Evolutionary conservation across 1,284 basidiomycete species (phyloP).

Genomic region (Ceratobasidium sp.): DNA sequence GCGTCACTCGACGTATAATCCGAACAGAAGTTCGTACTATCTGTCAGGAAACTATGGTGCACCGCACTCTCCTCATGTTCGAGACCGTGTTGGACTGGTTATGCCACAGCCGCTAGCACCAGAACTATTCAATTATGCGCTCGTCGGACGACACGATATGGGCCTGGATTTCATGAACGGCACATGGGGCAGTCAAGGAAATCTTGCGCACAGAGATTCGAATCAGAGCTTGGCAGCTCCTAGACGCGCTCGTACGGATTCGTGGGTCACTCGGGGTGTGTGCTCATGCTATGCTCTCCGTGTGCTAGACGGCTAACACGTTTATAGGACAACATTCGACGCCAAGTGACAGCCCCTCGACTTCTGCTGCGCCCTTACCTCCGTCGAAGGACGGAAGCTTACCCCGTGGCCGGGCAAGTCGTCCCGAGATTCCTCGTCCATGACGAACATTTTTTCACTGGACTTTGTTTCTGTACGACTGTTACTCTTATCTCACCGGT

Average conservation of each 20-base stretch:
- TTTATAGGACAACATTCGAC: neutral
- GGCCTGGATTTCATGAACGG: slow-evolving; percentile 17
- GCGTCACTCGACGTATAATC: slow-evolving; percentile 1
- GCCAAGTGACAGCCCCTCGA: slow-evolving; percentile 1
- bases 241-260: slow-evolving; percentile 22
- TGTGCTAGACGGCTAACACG: neutral
- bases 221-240: slow-evolving; percentile 5
- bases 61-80: slow-evolving; percentile 28
- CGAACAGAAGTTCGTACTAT: slow-evolving; percentile 18
- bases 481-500: neutral
- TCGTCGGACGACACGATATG: slow-evolving; percentile 28
- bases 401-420: slow-evolving; percentile 12
- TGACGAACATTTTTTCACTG: slow-evolving; percentile 7
- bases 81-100: slow-evolving; percentile 32
- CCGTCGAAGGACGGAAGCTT: slow-evolving; percentile 5
- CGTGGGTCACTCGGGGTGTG: slow-evolving; percentile 22
- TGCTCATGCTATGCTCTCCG: neutral
- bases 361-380: slow-evolving; percentile 3
- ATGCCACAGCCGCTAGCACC: slow-evolving; percentile 37
- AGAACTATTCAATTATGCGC: slow-evolving; percentile 25
- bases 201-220: neutral
- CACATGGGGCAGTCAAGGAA: slow-evolving; percentile 6
- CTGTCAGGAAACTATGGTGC: slow-evolving; percentile 15
- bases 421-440: slow-evolving; percentile 6
- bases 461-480: slow-evolving; percentile 13